These are phyloP conservation scores for Yamadazyma jaroonii DNA, from an alignment of 1,139 yeast genomes.

Conservation along the genomic window DNA sequence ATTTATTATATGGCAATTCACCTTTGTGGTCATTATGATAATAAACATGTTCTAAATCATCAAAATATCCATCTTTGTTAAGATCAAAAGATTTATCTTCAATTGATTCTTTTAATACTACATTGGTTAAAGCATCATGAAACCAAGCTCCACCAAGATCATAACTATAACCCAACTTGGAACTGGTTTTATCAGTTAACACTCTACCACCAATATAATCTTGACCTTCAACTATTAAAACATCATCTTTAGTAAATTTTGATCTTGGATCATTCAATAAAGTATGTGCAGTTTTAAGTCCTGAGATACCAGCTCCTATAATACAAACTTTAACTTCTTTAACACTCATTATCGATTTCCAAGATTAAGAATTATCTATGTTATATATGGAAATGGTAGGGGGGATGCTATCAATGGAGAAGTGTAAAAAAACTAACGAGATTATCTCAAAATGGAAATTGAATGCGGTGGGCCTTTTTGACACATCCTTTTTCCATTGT, in stretches of 20 bases:
- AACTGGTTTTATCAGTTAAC: constrained; percentile 27
- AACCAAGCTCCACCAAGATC: constrained; percentile 92
- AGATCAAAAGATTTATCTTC: constrained; percentile 24
- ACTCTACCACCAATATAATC: constrained; percentile 50
- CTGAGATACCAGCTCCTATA: constrained; percentile 84
- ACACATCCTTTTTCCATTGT: neutral
- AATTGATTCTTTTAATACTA: constrained; percentile 37
- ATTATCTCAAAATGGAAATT: neutral
- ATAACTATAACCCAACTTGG: constrained; percentile 39
- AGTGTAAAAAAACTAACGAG: too few species aligned
- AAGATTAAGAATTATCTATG: too few species aligned
- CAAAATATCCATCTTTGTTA: constrained; percentile 41
- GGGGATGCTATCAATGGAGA: too few species aligned
- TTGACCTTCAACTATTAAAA: constrained; percentile 50
- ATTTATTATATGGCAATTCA: constrained; percentile 22
- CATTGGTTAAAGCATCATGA: constrained; percentile 73
- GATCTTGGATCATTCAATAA: constrained; percentile 37
- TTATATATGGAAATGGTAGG: too few species aligned
- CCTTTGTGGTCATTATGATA: constrained; percentile 47
- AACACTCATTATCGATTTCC: too few species aligned
- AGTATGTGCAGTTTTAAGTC: constrained; percentile 71
- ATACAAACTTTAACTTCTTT: constrained; percentile 24
- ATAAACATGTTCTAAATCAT: constrained; percentile 45
- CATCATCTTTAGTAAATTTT: constrained; percentile 26
- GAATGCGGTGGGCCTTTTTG: neutral